Percentiles rank a stretch among this genome's conserved stretches.
Conservation (phyloP, 1,284 basidiomycete species). For the Microbotryum saponariae region DNA sequence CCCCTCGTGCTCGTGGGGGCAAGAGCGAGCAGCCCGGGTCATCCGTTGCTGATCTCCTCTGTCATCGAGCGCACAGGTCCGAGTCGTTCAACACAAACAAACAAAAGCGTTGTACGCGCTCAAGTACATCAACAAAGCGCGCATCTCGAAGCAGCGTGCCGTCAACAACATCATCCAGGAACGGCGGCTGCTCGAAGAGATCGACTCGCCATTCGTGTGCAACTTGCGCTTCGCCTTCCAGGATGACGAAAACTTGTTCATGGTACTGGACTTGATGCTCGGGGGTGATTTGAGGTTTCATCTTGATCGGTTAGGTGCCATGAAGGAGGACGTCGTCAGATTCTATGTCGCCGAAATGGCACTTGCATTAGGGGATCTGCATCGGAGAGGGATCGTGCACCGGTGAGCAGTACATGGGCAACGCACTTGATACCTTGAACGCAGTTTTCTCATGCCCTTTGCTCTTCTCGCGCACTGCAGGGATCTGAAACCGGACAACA, state of each 20-base stretch:
- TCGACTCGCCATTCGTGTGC: constrained; percentile 89
- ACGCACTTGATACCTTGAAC: no score
- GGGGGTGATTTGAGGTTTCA: constrained; percentile 93
- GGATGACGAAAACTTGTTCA: constrained; percentile 96
- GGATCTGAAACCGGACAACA: constrained; percentile 94
- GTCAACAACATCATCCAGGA: constrained; percentile 71
- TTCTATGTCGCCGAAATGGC: constrained; percentile 89
- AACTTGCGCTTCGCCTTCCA: constrained; percentile 96
- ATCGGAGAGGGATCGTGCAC: constrained; percentile 85
- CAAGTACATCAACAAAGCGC: constrained; percentile 95
- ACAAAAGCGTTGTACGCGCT: constrained; percentile 89
- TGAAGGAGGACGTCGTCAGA: constrained; percentile 71
- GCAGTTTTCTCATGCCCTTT: background rate
- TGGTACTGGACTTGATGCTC: constrained; percentile 92
- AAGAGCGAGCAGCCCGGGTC: background rate
- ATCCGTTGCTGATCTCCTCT: background rate
- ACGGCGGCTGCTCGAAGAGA: constrained; percentile 82
- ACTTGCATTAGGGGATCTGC: constrained; percentile 78
- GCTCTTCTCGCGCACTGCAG: constrained; percentile 43
- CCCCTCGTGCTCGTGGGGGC: background rate
- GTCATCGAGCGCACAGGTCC: constrained; percentile 55
- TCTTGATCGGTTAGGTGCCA: constrained; percentile 65
- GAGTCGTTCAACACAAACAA: constrained; percentile 97
- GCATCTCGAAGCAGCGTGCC: constrained; percentile 33
- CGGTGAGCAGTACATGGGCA: constrained; percentile 51